These are phyloP conservation scores for Penicillium psychrofluorescens DNA, from an alignment of 495 filamentous ascomycete genomes.

Conservation along the genomic window DNA sequence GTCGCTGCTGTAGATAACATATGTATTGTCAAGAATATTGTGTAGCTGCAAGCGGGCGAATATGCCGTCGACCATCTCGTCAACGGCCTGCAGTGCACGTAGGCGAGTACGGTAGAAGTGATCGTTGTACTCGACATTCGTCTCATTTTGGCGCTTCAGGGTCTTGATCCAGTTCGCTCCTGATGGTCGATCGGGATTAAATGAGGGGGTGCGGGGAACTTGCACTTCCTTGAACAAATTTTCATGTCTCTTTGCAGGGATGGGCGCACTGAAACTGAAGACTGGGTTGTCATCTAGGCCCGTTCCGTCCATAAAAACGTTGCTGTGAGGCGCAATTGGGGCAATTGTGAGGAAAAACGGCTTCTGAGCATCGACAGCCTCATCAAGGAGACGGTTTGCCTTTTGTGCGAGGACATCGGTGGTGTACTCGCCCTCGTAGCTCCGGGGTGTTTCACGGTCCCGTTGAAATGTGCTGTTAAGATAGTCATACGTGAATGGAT, in stretches of 20 bases:
- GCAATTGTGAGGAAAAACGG: constrained; percentile 59
- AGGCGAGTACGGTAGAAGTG: constrained; percentile 52
- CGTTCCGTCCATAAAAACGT: constrained; percentile 25
- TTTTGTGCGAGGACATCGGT: constrained; percentile 51
- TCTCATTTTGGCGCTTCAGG: constrained; percentile 36
- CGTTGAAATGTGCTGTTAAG: constrained; percentile 50
- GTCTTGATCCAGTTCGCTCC: constrained; percentile 50
- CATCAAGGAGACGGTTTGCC: constrained; percentile 46
- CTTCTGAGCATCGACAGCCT: constrained; percentile 30
- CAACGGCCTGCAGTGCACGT: constrained; percentile 50
- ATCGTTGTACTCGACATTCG: constrained; percentile 51
- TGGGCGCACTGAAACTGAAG: background rate
- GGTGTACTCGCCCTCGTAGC: constrained; percentile 40
- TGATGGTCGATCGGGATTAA: constrained; percentile 23
- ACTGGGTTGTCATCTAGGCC: too few relatives aligned
- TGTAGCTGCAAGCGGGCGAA: constrained; percentile 35
- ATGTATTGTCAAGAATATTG: constrained; percentile 52
- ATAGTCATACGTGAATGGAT: constrained; percentile 48
- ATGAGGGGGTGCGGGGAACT: background rate
- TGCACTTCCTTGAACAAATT: background rate
- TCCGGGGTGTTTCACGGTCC: constrained; percentile 42
- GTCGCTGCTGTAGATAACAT: constrained; percentile 57
- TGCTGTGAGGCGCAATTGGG: constrained; percentile 52
- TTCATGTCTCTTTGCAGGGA: background rate
- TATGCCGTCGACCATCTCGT: constrained; percentile 52